These are phyloP conservation scores for Dactylellina leptospora DNA, from an alignment of 2,329 filamentous ascomycete genomes.

Conservation along the genomic window DNA sequence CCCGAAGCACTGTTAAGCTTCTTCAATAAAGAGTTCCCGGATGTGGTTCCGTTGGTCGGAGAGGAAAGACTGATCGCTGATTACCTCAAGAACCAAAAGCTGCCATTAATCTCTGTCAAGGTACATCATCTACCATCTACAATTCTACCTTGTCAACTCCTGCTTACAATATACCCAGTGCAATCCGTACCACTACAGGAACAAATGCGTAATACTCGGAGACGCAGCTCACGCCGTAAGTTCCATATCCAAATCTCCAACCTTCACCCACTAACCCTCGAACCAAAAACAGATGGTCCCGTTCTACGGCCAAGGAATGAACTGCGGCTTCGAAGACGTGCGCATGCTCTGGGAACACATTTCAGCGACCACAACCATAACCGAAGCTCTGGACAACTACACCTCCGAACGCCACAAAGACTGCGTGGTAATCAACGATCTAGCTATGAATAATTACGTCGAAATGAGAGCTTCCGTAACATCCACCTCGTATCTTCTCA, in stretches of 20 bases:
- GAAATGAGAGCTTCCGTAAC: constrained; percentile 92
- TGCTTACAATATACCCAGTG: constrained; percentile 63
- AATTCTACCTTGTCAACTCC: too few species aligned
- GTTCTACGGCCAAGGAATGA: constrained; percentile 98
- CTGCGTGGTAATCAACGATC: constrained; percentile 87
- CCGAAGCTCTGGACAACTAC: constrained; percentile 74
- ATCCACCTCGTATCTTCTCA: constrained; percentile 76
- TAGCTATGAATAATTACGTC: constrained; percentile 88
- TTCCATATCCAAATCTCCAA: background rate
- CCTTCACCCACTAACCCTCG: background rate
- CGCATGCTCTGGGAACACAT: constrained; percentile 77
- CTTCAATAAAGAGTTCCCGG: constrained; percentile 86
- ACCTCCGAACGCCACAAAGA: constrained; percentile 77
- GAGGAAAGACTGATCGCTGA: constrained; percentile 74
- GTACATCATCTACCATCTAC: constrained; percentile 25
- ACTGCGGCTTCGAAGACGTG: constrained; percentile 93
- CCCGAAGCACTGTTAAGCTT: constrained; percentile 72
- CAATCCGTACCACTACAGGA: constrained; percentile 81
- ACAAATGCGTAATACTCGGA: constrained; percentile 83
- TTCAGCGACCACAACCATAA: constrained; percentile 59
- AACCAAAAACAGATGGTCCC: constrained; percentile 74
- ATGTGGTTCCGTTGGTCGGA: constrained; percentile 77
- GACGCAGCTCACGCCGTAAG: constrained; percentile 83
- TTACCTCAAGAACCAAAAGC: constrained; percentile 83
- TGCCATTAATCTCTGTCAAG: constrained; percentile 92